These are phyloP conservation scores for Physaria fendleri DNA, from an alignment of 345 rosid genomes.

Conservation along the genomic window DNA sequence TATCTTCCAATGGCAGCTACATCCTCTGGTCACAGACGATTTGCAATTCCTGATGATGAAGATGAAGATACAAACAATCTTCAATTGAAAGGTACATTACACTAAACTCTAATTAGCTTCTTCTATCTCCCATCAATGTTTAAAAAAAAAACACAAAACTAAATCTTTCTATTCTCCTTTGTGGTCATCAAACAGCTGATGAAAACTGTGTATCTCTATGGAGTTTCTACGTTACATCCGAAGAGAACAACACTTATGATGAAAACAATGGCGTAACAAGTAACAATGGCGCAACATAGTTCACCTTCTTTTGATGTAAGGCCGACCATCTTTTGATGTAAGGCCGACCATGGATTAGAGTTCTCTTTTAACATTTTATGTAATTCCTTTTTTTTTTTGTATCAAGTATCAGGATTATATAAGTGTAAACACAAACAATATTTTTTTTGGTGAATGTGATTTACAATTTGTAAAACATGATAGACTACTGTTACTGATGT, in stretches of 20 bases:
- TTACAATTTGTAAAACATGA: too few relatives aligned
- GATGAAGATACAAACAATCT: constrained; percentile 31
- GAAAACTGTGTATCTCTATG: constrained; percentile 78
- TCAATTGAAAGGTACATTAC: constrained; percentile 42
- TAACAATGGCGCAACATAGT: too few relatives aligned
- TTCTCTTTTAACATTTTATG: too few relatives aligned
- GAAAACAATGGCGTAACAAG: constrained; percentile 14
- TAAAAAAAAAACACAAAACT: background rate
- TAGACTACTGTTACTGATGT: too few relatives aligned
- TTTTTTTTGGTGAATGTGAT: too few relatives aligned
- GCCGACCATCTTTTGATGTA: too few relatives aligned
- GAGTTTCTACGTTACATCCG: constrained; percentile 52
- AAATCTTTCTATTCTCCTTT: background rate
- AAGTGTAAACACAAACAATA: too few relatives aligned
- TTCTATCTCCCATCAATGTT: background rate
- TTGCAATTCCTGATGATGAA: constrained; percentile 51
- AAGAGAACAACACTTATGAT: constrained; percentile 19
- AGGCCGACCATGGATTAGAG: too few relatives aligned
- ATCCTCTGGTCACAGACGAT: constrained; percentile 91
- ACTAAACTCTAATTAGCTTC: background rate
- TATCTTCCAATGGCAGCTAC: constrained; percentile 87
- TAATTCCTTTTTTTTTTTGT: too few relatives aligned
- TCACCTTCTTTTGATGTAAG: too few relatives aligned
- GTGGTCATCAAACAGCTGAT: constrained; percentile 21
- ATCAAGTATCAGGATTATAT: too few relatives aligned